Evolutionary conservation across 163 green algal genomes (phyloP).

Genomic region (Scenedesmus sp.): DNA sequence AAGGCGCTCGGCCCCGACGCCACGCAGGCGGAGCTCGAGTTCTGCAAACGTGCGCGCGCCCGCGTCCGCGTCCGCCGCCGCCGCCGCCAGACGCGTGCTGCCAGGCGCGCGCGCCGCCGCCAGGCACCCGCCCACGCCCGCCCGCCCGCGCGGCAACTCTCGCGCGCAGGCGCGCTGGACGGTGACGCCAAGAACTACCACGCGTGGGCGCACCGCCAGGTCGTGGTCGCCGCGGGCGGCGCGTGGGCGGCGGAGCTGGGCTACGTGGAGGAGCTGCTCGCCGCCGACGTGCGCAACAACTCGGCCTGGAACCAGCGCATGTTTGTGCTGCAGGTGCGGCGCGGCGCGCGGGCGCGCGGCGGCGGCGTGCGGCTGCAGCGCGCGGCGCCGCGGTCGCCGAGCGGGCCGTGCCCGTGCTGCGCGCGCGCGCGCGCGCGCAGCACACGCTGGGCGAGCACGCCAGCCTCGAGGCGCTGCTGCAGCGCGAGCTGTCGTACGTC

Average conservation of each 20-base stretch:
- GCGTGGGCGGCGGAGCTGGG: slow-evolving; percentile 80
- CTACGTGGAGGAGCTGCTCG: slow-evolving; percentile 68
- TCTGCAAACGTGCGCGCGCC: slow-evolving; percentile 7
- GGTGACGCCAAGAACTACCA: slow-evolving; percentile 97
- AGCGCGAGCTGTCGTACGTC: slow-evolving; percentile 70
- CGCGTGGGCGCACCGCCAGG: slow-evolving; percentile 87
- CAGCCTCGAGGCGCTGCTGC: slow-evolving; percentile 1
- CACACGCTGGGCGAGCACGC: slow-evolving; percentile 6
- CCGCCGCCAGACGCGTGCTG: no score
- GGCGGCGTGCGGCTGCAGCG: no score
- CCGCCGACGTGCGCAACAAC: slow-evolving; percentile 92
- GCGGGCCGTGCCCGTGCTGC: neutral
- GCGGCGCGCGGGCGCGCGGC: neutral
- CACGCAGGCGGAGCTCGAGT: slow-evolving; percentile 54
- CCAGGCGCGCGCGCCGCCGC: no score
- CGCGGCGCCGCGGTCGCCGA: no score
- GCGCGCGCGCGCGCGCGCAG: neutral
- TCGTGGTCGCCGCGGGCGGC: slow-evolving; percentile 24
- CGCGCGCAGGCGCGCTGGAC: slow-evolving; percentile 56
- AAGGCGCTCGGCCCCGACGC: slow-evolving; percentile 52
- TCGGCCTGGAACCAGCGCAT: slow-evolving; percentile 87
- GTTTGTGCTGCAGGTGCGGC: slow-evolving; percentile 56
- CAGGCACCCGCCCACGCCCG: no score
- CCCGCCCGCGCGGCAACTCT: no score
- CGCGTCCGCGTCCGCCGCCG: no score